Evolutionary conservation across 1,139 yeast species (phyloP).

Genomic region (Zygosaccharomyces pseudobailii): DNA sequence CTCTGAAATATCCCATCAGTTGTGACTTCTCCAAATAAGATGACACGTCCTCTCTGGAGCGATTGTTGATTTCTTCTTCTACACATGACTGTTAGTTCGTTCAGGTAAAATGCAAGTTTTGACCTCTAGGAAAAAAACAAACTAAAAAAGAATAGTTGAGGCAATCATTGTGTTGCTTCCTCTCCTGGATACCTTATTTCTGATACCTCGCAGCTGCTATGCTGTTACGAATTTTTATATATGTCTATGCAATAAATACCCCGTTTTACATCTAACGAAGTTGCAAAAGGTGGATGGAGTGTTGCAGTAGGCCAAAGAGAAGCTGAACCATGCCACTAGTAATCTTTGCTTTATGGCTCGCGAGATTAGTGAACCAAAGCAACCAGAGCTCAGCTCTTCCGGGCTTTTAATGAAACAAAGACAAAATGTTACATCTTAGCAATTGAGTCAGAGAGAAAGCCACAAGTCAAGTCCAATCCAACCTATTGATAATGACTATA

Average conservation of each 20-base stretch:
- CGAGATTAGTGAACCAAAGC: no score
- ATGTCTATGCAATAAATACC: constrained; percentile 2
- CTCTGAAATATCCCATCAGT: constrained; percentile 52
- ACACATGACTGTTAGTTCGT: constrained; percentile 3
- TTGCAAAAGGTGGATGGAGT: neutral
- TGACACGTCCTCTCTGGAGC: neutral
- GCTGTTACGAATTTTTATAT: constrained; percentile 1
- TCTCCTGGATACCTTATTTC: neutral
- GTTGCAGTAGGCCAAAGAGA: no score
- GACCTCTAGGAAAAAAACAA: neutral
- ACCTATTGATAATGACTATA: no score
- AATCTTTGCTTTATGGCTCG: no score
- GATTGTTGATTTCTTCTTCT: neutral
- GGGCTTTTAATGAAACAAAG: no score
- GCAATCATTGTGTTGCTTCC: neutral
- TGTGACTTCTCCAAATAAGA: constrained; percentile 44
- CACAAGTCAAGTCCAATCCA: no score
- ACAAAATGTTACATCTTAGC: no score
- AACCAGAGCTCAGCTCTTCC: no score
- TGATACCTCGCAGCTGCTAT: constrained; percentile 2
- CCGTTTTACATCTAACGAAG: neutral
- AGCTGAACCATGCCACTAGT: no score
- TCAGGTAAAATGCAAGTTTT: neutral
- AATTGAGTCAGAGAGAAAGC: no score
- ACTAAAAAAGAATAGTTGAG: neutral